A percentile compares a stretch with the other conserved stretches of the same genome.
Evolutionary conservation across 2,329 filamentous ascomycete species (phyloP).

Genomic region (Drechslerella coelobrocha): DNA sequence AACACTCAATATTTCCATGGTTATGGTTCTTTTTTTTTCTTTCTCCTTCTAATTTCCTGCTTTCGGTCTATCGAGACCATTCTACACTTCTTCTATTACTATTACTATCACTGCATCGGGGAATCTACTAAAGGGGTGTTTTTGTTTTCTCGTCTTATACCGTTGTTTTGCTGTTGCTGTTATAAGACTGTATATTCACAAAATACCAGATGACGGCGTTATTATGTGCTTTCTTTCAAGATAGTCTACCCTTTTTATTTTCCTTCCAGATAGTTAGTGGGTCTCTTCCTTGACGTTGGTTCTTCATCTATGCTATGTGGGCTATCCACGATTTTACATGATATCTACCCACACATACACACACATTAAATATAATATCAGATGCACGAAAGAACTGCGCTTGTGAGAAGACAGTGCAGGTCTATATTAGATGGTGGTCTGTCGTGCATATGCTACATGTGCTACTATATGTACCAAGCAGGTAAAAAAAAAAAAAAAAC

Average conservation of each 20-base stretch:
- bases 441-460: slow-evolving; percentile 36
- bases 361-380: not conserved
- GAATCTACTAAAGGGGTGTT: slow-evolving; percentile 2
- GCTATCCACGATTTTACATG: too few species aligned
- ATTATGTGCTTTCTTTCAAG: slow-evolving; percentile 9
- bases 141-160: not conserved
- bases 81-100: not conserved
- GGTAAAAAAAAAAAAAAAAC: too few species aligned
- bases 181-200: slow-evolving; percentile 45
- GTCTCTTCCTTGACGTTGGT: not conserved
- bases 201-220: slow-evolving; percentile 50
- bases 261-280: not conserved
- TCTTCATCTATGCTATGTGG: not conserved
- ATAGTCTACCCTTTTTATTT: not conserved
- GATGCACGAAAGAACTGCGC: not conserved
- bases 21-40: not conserved
- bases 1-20: too few species aligned
- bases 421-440: slow-evolving; percentile 20
- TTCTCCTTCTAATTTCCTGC: not conserved
- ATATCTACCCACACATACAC: too few species aligned
- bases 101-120: not conserved
- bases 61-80: too few species aligned
- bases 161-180: not conserved
- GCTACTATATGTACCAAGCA: too few species aligned
- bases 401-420: not conserved